Evolutionary conservation across 805 yeast genomes (phyloP).

Genomic region (Lipomyces lipofer): DNA sequence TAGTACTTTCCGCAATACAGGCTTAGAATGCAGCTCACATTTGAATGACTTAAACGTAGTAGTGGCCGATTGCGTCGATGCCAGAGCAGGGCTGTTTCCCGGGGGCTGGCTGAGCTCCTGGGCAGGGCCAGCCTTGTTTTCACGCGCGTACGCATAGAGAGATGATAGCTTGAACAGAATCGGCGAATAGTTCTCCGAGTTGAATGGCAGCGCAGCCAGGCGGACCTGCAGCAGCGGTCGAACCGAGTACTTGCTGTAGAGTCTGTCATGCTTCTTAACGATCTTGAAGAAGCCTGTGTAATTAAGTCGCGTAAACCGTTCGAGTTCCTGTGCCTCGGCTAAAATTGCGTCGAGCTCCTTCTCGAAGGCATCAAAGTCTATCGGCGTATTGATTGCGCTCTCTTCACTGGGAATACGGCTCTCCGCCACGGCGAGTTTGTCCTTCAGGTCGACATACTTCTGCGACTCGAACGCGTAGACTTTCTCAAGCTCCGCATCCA

Average conservation of each 20-base stretch:
- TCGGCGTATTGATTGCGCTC: slow-evolving; percentile 30
- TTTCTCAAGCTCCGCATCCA: slow-evolving; percentile 87
- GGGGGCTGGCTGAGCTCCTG: slow-evolving; percentile 8
- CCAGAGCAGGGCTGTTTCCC: slow-evolving; percentile 28
- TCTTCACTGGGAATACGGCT: slow-evolving; percentile 43
- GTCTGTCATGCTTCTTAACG: slow-evolving; percentile 92
- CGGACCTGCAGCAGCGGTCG: slow-evolving; percentile 86
- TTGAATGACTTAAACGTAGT: slow-evolving; percentile 41
- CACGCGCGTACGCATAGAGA: slow-evolving; percentile 78
- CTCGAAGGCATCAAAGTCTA: slow-evolving; percentile 61
- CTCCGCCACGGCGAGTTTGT: slow-evolving; percentile 65
- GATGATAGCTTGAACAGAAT: slow-evolving; percentile 74
- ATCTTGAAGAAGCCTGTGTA: slow-evolving; percentile 94
- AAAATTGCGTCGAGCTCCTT: slow-evolving; percentile 70
- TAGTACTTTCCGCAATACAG: no score
- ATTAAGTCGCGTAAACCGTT: slow-evolving; percentile 85
- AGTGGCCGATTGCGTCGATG: slow-evolving; percentile 28
- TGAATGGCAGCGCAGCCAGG: slow-evolving; percentile 83
- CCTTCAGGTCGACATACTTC: slow-evolving; percentile 68
- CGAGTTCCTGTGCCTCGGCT: slow-evolving; percentile 77
- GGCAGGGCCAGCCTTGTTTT: slow-evolving; percentile 48
- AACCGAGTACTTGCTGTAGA: slow-evolving; percentile 86
- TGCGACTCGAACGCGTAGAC: slow-evolving; percentile 82
- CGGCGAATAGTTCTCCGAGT: slow-evolving; percentile 93
- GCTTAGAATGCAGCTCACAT: slow-evolving; percentile 9